Base-by-base conservation (phyloP, 2,329 filamentous ascomycete genomes). In the Fusarium sarcochroum region DNA sequence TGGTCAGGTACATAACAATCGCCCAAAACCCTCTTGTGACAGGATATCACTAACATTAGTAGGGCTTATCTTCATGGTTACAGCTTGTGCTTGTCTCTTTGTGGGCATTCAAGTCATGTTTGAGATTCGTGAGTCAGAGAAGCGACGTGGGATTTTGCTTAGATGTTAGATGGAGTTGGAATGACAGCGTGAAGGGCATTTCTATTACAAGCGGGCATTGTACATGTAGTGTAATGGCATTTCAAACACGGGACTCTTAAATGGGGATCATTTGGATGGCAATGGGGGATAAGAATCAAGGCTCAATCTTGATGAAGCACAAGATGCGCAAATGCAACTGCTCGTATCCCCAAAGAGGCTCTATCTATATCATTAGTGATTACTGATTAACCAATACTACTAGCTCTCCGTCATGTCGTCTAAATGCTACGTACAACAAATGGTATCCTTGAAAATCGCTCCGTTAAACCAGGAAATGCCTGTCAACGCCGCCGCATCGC, bases 91-190 rank as follows among this genome's bases (percentile, higher is more conserved):
- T n/a, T 89, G 88, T 42, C 80, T 98, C 10, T 99, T 97, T 77
- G 89, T 94, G 1, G 94, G 91, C 25, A 87, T 92, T 41, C 95
- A 98, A 81, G 83, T 98, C 75, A 99, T 99, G 96, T 98, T 98
- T 82, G 96, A 99, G 83, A 87, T 97, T 71, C 86, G 96, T 52
- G 93, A 98, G 82, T 85, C 86, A 41, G 96, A 99, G 83, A 88
- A 90, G 80, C 87, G 95, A 73, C 89, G 88, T 71, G 96, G 96
- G 1, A 91, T 98, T 60, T 86, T 88, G 71, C 78, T 98, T 79
- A 97, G 93, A 81, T 98, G 93, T 78, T 97, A 79, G 61, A 66
- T 14, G 18, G 30, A 45, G 9, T 41, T 37, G 38, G 21, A 20
- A 42, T 17, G 32, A 18, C 32, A 15, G 20, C 27, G 46, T 27